Percentiles rank a stretch among this genome's conserved stretches.
phyloP scores from a whole-genome alignment of 176 grass and related monocot genomes.

The Canna indica region DNA sequence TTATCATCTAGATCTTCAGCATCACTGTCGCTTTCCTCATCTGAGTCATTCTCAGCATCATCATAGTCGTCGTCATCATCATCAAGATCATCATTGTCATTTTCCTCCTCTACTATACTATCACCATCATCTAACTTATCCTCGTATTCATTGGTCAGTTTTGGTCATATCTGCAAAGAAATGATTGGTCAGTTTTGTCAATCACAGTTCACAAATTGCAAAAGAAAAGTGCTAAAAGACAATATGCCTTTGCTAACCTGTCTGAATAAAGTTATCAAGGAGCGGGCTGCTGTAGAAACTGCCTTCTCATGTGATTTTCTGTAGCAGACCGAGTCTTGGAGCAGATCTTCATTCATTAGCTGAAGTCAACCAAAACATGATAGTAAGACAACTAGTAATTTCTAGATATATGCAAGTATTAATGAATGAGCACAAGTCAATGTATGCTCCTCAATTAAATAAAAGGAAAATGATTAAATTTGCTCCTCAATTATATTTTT shows the following conservation, averaged over 20 bases:
- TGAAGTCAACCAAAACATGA: constrained; percentile 17
- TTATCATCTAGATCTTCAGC: constrained; percentile 9
- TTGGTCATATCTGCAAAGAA: too few relatives aligned
- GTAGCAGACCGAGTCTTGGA: constrained; percentile 91
- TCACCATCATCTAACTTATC: constrained; percentile 11
- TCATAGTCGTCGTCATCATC: too few relatives aligned
- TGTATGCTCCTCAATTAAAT: too few relatives aligned
- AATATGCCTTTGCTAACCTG: constrained; percentile 40
- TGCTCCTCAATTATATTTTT: too few relatives aligned
- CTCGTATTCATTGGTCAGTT: constrained; percentile 30
- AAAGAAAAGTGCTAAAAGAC: constrained; percentile 11
- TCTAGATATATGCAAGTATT: neutral
- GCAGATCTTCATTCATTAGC: constrained; percentile 96
- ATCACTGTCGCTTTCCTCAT: constrained; percentile 33
- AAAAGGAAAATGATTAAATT: too few relatives aligned
- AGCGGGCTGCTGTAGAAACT: constrained; percentile 90
- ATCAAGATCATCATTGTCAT: constrained; percentile 29
- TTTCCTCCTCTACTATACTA: constrained; percentile 26
- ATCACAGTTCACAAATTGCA: constrained; percentile 11
- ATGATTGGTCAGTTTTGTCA: constrained; percentile 25
- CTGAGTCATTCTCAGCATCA: constrained; percentile 22
- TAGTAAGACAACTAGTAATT: neutral
- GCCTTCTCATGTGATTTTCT: constrained; percentile 96
- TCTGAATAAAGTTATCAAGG: constrained; percentile 78
- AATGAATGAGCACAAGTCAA: too few relatives aligned